These are phyloP conservation scores for Russula sp. DNA, from an alignment of 768 basidiomycete species.

Conservation along the genomic window DNA sequence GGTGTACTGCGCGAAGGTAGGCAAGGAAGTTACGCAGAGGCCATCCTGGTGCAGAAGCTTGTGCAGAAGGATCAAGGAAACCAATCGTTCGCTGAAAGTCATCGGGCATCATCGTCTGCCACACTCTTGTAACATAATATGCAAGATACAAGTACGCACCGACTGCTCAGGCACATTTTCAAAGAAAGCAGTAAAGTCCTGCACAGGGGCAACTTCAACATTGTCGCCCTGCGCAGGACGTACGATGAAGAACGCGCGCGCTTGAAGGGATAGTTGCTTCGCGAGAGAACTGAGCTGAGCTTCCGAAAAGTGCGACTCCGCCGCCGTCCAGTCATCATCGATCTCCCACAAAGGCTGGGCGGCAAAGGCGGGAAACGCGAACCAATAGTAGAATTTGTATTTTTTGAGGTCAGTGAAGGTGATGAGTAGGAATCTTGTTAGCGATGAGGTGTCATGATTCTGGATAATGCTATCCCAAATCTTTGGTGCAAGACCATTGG, in stretches of 20 bases:
- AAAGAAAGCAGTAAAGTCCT: slow-evolving; percentile 60
- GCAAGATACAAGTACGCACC: slow-evolving; percentile 39
- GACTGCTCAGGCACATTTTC: slow-evolving; percentile 41
- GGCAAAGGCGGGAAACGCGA: slow-evolving; percentile 90
- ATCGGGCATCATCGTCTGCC: not conserved
- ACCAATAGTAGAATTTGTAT: slow-evolving; percentile 98
- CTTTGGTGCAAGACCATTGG: slow-evolving; percentile 37
- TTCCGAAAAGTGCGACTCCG: slow-evolving; percentile 44
- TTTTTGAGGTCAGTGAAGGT: slow-evolving; percentile 98
- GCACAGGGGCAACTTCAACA: slow-evolving; percentile 50
- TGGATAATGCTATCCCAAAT: slow-evolving; percentile 64
- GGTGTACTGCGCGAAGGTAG: slow-evolving; percentile 65
- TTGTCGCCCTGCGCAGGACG: slow-evolving; percentile 37
- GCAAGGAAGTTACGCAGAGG: slow-evolving; percentile 89
- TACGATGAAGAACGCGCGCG: slow-evolving; percentile 62
- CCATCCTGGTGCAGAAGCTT: slow-evolving; percentile 63
- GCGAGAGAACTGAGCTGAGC: slow-evolving; percentile 44
- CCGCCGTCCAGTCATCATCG: slow-evolving; percentile 57
- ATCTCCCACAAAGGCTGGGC: slow-evolving; percentile 91
- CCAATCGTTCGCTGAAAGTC: slow-evolving; percentile 34
- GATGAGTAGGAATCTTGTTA: slow-evolving; percentile 83
- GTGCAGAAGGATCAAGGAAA: slow-evolving; percentile 75
- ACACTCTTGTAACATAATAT: not conserved
- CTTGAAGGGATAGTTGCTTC: slow-evolving; percentile 43
- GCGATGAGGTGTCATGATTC: slow-evolving; percentile 50